Evolutionary conservation across 164 flowering plant species (phyloP).

Genomic region (Stephania japonica): DNA sequence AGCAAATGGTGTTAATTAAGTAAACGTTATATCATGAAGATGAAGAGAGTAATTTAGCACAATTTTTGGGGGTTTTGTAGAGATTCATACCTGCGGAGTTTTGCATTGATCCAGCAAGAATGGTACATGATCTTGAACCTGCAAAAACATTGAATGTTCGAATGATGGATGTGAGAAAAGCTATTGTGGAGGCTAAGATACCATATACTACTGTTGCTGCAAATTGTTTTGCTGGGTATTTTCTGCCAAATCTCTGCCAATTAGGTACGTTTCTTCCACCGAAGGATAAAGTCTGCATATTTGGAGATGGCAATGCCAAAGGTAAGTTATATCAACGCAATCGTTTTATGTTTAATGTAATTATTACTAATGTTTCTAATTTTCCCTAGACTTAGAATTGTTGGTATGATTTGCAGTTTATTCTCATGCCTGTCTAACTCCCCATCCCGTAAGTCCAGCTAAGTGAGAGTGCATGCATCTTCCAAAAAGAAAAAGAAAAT

Average conservation of each 20-base stretch:
- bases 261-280: constrained; percentile 24
- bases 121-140: constrained; percentile 23
- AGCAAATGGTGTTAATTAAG: too few species aligned
- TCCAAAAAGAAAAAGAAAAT: too few species aligned
- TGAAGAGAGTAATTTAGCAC: too few species aligned
- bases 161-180: constrained; percentile 19
- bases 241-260: constrained; percentile 18
- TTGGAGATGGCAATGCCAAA: constrained; percentile 22
- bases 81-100: constrained; percentile 30
- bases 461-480: too few species aligned
- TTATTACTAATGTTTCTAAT: too few species aligned
- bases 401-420: too few species aligned
- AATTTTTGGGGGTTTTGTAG: not conserved
- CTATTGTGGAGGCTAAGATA: constrained; percentile 19
- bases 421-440: too few species aligned
- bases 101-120: constrained; percentile 29
- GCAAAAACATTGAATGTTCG: constrained; percentile 8
- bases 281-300: constrained; percentile 20
- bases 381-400: too few species aligned
- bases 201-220: constrained; percentile 20
- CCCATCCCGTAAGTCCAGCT: too few species aligned
- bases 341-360: too few species aligned
- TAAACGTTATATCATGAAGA: too few species aligned
- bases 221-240: constrained; percentile 17
- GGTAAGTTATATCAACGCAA: too few species aligned